Conservation (phyloP, 345 rosid species). For the Angophora floribunda region DNA sequence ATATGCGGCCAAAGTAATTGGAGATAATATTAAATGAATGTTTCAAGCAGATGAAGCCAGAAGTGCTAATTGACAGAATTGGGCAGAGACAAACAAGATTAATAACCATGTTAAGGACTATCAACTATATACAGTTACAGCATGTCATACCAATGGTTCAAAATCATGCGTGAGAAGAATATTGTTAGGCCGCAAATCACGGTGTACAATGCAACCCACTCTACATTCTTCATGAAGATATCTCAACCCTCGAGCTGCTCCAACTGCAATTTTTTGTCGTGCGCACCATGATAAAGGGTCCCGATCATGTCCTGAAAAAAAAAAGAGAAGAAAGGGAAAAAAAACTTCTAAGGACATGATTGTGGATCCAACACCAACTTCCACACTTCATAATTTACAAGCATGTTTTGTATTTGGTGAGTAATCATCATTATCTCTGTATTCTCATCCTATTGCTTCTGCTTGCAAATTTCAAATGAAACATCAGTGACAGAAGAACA, state of each 20-base stretch:
- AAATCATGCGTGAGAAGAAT: conserved; percentile 96
- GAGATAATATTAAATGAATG: not conserved
- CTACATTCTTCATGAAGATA: conserved; percentile 99
- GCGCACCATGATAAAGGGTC: conserved; percentile 80
- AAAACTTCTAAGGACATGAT: not conserved
- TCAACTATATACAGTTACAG: not conserved
- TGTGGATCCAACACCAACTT: not conserved
- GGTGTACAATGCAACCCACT: conserved; percentile 97
- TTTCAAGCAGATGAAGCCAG: not conserved
- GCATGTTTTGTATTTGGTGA: not conserved
- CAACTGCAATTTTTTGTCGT: conserved; percentile 83
- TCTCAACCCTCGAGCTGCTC: conserved; percentile 96
- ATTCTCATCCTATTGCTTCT: not conserved
- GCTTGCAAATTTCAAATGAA: not conserved
- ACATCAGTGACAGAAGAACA: not conserved
- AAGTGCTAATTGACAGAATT: not conserved
- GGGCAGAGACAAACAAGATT: not conserved
- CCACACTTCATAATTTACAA: not conserved
- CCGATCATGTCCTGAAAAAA: conserved; percentile 36
- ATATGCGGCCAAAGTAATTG: not conserved
- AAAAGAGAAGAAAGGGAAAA: not conserved
- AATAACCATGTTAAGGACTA: not conserved
- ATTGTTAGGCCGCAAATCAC: conserved; percentile 95
- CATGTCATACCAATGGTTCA: conserved; percentile 68
- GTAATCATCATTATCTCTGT: not conserved